Evolutionary conservation across 495 filamentous ascomycete species (phyloP).

Genomic region (Paragyromitra xinjiangensis): DNA sequence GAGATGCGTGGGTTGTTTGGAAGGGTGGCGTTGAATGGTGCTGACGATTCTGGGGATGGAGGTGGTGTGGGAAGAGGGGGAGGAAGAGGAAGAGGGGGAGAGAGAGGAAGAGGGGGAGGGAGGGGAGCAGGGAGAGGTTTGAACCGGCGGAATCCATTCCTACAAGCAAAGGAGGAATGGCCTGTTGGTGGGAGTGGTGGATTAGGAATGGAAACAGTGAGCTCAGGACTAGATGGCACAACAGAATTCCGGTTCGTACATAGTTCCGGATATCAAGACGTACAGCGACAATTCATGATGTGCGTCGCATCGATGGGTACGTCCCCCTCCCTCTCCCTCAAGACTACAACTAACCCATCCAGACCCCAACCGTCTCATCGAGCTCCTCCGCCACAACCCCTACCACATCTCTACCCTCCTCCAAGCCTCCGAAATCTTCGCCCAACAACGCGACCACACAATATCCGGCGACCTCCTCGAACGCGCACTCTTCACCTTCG

Average conservation of each 20-base stretch:
- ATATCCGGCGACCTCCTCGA: slow-evolving; percentile 88
- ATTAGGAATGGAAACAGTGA: slow-evolving; percentile 80
- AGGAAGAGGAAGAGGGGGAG: slow-evolving; percentile 70
- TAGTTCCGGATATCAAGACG: slow-evolving; percentile 74
- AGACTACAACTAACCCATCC: slow-evolving; percentile 37
- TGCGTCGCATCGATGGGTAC: slow-evolving; percentile 70
- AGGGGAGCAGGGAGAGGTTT: slow-evolving; percentile 74
- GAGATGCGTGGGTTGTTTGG: slow-evolving; percentile 97
- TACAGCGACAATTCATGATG: slow-evolving; percentile 78
- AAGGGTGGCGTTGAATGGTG: slow-evolving; percentile 74
- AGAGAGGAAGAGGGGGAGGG: slow-evolving; percentile 61
- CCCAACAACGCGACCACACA: slow-evolving; percentile 85
- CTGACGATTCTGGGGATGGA: slow-evolving; percentile 60
- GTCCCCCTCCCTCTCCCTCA: neutral
- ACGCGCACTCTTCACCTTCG: slow-evolving; percentile 90
- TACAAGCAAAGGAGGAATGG: slow-evolving; percentile 92
- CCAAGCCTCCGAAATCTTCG: slow-evolving; percentile 89
- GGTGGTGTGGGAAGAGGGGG: slow-evolving; percentile 69
- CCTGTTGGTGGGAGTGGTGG: slow-evolving; percentile 81
- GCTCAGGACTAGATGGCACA: slow-evolving; percentile 60
- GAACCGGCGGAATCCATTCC: slow-evolving; percentile 80
- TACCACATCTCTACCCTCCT: slow-evolving; percentile 94
- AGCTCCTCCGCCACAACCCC: slow-evolving; percentile 73
- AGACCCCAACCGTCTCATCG: slow-evolving; percentile 64
- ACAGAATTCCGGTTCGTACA: slow-evolving; percentile 79